These are phyloP conservation scores for Periconia macrospinosa DNA, from an alignment of 2,329 filamentous ascomycete genomes.

Conservation along the genomic window DNA sequence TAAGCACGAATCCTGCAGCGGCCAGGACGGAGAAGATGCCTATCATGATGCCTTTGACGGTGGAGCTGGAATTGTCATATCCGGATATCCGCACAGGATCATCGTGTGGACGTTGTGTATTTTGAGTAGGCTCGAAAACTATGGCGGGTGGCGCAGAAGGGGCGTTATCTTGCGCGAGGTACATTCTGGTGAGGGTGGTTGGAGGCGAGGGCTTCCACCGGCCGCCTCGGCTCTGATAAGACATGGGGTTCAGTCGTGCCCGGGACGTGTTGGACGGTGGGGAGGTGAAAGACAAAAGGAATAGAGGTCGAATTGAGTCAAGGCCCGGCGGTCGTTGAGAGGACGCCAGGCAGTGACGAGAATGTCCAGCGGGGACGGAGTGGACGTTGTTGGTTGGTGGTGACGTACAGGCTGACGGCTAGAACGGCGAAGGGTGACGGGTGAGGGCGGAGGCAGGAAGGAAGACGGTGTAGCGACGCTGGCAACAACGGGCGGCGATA, in stretches of 20 bases:
- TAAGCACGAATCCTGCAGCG: slow-evolving; percentile 79
- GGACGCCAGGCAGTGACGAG: slow-evolving; percentile 2
- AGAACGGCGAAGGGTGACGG: slow-evolving; percentile 3
- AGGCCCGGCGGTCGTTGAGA: not conserved
- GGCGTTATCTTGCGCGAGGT: slow-evolving; percentile 21
- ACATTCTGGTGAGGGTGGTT: slow-evolving; percentile 35
- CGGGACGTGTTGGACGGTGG: slow-evolving; percentile 6
- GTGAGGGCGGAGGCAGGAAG: not conserved
- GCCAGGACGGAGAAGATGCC: slow-evolving; percentile 93
- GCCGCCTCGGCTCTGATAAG: slow-evolving; percentile 29
- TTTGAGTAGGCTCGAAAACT: slow-evolving; percentile 18
- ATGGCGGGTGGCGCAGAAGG: slow-evolving; percentile 25
- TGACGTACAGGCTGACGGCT: slow-evolving; percentile 17
- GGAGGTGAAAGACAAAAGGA: slow-evolving; percentile 3
- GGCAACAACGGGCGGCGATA: slow-evolving; percentile 6
- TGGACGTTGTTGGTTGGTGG: slow-evolving; percentile 6
- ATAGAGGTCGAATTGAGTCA: not conserved
- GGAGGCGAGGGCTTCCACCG: slow-evolving; percentile 29
- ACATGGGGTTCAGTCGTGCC: slow-evolving; percentile 22
- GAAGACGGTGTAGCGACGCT: slow-evolving; percentile 5
- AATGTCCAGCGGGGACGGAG: slow-evolving; percentile 16
- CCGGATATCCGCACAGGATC: slow-evolving; percentile 28
- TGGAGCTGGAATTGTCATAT: slow-evolving; percentile 49
- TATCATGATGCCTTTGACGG: slow-evolving; percentile 83
- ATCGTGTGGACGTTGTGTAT: slow-evolving; percentile 19